Base-by-base conservation (phyloP, 2,329 filamentous ascomycete genomes). In the Penicillium hordei region DNA sequence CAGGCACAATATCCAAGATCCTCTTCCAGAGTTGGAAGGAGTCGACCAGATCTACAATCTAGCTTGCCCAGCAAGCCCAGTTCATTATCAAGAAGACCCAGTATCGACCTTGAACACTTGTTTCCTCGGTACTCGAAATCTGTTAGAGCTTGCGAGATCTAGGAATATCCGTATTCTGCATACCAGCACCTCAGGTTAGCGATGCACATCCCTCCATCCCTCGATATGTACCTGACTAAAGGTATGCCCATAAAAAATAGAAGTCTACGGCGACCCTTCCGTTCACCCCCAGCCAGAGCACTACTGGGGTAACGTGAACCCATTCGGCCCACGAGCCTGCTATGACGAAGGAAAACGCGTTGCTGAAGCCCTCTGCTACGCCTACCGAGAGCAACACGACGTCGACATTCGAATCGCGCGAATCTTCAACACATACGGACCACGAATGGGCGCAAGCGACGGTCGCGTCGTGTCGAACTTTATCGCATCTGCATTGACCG, bases 301-400 rank as follows among this genome's bases (percentile, higher is more conserved):
- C 12, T 78, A 78, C 52, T 70, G 73, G 61, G 76, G 76, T 7
- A 75, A 78, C 39, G 75, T 78, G 19, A 78, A 78, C 52, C 72
- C 73, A 40, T 74, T 76, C 57, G 76, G 76, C 1, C 72, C 75
- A 0, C 70, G 76, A 1, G 68, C 76, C 1, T 78, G 76, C 60
- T 78, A 78, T 39, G 76, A 78, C 48, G 76, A 78, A 61, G 76
- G 76, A 2, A 78, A 78, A 53, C 66, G 76, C 17, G 72, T 72
- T 2, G 69, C 72, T 9, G 76, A 78, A 59, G 67, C 76, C 5
- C 68, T 78, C 0, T 70, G 66, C 12, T 78, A 75, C 52, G 60
- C 63, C 31, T 72, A 71, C 52, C 61, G 62, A 29, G 60, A 68
- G 43, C 64, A 71, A 45, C 62, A 67, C 48, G 52, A 46, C 19